These are phyloP conservation scores for Vitis amurensis DNA, from an alignment of 164 flowering plant species.

Conservation along the genomic window DNA sequence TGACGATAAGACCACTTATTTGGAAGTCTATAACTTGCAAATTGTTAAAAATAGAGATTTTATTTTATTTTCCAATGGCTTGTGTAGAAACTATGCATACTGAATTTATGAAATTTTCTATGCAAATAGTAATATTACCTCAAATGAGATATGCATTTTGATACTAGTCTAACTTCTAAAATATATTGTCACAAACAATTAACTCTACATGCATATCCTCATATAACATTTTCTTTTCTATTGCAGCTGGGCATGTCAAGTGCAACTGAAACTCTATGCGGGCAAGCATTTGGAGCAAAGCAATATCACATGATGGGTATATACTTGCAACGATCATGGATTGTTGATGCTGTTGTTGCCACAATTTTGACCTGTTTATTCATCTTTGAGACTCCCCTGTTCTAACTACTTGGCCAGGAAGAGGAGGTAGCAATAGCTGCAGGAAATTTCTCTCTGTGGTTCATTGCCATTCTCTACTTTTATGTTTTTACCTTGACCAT, in stretches of 20 bases:
- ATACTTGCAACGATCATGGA: constrained; percentile 42
- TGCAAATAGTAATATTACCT: too few relatives aligned
- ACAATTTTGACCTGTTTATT: constrained; percentile 23
- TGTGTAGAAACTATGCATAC: too few relatives aligned
- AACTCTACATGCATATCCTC: too few relatives aligned
- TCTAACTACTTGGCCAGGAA: constrained; percentile 25
- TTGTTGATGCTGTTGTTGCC: constrained; percentile 16
- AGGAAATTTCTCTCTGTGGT: not conserved
- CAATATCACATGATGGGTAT: constrained; percentile 46
- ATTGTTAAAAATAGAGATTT: too few relatives aligned
- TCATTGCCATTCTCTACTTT: constrained; percentile 1
- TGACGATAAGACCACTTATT: too few relatives aligned
- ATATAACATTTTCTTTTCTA: constrained; percentile 5
- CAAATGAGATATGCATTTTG: too few relatives aligned
- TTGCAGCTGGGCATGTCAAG: constrained; percentile 22
- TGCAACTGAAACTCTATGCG: constrained; percentile 27
- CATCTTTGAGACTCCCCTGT: constrained; percentile 23
- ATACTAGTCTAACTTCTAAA: too few relatives aligned
- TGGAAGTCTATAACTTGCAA: too few relatives aligned
- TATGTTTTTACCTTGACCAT: not conserved
- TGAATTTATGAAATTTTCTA: too few relatives aligned
- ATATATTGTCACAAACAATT: too few relatives aligned
- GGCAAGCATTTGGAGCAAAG: constrained; percentile 44
- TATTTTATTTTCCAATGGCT: too few relatives aligned
- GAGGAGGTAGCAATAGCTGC: not conserved